Percentiles rank a stretch among this genome's conserved stretches.
Conservation (phyloP, 805 yeast species). For the Dipodascus geniculatus region DNA sequence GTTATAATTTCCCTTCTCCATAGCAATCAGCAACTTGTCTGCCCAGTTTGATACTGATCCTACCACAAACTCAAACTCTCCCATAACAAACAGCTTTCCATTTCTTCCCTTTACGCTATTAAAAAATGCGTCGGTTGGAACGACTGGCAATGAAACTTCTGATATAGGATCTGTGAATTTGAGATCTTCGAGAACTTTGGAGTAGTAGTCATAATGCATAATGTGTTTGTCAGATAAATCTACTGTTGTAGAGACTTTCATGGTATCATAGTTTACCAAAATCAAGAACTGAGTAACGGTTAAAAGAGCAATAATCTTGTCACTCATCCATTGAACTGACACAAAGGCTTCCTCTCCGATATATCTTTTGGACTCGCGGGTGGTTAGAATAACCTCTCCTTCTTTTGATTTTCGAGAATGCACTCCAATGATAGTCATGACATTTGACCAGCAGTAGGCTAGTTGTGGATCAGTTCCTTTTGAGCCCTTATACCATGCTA, state of each 20-base stretch:
- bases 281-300: constrained; percentile 37
- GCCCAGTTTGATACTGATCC: constrained; percentile 65
- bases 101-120: constrained; percentile 30
- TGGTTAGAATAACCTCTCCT: constrained; percentile 25
- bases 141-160: constrained; percentile 17
- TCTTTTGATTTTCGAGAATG: constrained; percentile 24
- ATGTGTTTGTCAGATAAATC: constrained; percentile 34
- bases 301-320: constrained; percentile 20
- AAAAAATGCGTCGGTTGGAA: constrained; percentile 25
- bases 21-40: constrained; percentile 39
- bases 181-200: constrained; percentile 10
- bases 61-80: constrained; percentile 38
- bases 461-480: constrained; percentile 23
- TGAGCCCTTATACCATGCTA: constrained; percentile 54
- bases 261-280: constrained; percentile 30
- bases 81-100: constrained; percentile 40
- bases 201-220: constrained; percentile 24
- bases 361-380: constrained; percentile 30
- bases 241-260: constrained; percentile 26
- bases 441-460: constrained; percentile 62
- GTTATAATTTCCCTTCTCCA: constrained; percentile 38
- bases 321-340: constrained; percentile 45
- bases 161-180: neutral
- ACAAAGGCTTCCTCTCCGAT: constrained; percentile 37
- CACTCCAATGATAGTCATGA: constrained; percentile 43